Conservation (phyloP, 2,329 filamentous ascomycete genomes). For the Pseudogymnoascus sp. region DNA sequence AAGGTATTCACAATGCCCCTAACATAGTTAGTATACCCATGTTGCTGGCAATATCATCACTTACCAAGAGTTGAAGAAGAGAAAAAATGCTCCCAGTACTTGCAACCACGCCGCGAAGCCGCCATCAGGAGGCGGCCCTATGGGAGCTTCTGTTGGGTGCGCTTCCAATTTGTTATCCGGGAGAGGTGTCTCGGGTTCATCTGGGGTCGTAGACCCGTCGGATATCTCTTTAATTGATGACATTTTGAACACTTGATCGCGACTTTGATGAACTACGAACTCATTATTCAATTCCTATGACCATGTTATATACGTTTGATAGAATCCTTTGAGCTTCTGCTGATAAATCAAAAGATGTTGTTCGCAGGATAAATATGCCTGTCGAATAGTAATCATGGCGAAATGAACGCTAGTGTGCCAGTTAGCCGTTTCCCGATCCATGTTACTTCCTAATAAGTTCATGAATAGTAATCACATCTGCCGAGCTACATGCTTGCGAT, state of each 20-base stretch:
- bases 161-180: not conserved
- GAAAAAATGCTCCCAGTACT: conserved; percentile 40
- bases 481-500: not conserved
- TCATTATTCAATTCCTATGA: not conserved
- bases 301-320: not conserved
- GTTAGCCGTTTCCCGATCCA: not conserved
- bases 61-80: conserved; percentile 30
- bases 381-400: conserved; percentile 2
- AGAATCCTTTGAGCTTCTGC: not conserved
- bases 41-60: not conserved
- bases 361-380: not conserved
- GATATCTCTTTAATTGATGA: not conserved
- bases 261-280: not conserved
- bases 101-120: conserved; percentile 49
- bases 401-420: not conserved
- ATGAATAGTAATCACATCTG: not conserved
- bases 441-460: not conserved
- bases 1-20: conserved; percentile 44
- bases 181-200: not conserved
- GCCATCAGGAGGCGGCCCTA: conserved; percentile 41
- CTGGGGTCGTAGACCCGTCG: not conserved
- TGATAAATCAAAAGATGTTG: not conserved
- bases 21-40: conserved; percentile 24
- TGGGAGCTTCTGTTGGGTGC: not conserved
- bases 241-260: not conserved